Conservation (phyloP, 495 filamentous ascomycete genomes). For the Talaromyces ruber region DNA sequence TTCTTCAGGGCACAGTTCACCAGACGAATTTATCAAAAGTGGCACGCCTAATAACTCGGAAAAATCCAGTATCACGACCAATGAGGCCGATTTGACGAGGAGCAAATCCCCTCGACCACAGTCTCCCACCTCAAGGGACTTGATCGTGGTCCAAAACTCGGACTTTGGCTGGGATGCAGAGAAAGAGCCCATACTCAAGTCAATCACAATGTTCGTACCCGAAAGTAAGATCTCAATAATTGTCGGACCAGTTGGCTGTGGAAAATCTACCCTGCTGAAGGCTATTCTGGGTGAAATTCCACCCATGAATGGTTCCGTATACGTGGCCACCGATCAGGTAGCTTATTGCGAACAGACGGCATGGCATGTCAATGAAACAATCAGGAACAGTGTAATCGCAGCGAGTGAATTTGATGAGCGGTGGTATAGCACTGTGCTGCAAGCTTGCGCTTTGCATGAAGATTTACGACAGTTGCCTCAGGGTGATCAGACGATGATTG, state of each 20-base stretch:
- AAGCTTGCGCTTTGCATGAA: slow-evolving; percentile 51
- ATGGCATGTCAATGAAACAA: slow-evolving; percentile 50
- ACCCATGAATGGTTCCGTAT: slow-evolving; percentile 28
- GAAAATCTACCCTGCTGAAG: slow-evolving; percentile 21
- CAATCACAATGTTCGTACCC: slow-evolving; percentile 30
- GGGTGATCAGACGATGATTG: slow-evolving; percentile 51
- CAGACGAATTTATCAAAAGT: slow-evolving; percentile 2
- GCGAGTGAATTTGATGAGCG: slow-evolving; percentile 43
- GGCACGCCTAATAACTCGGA: background rate
- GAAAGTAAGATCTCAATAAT: slow-evolving; percentile 23
- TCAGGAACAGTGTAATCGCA: slow-evolving; percentile 49
- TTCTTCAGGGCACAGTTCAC: background rate
- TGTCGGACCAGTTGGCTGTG: slow-evolving; percentile 18
- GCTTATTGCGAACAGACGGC: slow-evolving; percentile 46
- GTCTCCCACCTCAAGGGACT: slow-evolving; percentile 8
- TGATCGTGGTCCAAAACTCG: slow-evolving; percentile 34
- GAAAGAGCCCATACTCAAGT: slow-evolving; percentile 33
- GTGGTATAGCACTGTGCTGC: slow-evolving; percentile 55
- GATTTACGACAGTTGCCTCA: slow-evolving; percentile 47
- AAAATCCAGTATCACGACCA: background rate
- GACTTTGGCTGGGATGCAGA: slow-evolving; percentile 43
- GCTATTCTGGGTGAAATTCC: slow-evolving; percentile 25
- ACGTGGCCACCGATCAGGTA: slow-evolving; percentile 27
- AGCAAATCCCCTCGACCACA: background rate
- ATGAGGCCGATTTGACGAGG: background rate